A percentile compares a stretch with the other conserved stretches of the same genome.
Conservation (phyloP, 2,329 filamentous ascomycete genomes). For the Penicillium sclerotigenum region DNA sequence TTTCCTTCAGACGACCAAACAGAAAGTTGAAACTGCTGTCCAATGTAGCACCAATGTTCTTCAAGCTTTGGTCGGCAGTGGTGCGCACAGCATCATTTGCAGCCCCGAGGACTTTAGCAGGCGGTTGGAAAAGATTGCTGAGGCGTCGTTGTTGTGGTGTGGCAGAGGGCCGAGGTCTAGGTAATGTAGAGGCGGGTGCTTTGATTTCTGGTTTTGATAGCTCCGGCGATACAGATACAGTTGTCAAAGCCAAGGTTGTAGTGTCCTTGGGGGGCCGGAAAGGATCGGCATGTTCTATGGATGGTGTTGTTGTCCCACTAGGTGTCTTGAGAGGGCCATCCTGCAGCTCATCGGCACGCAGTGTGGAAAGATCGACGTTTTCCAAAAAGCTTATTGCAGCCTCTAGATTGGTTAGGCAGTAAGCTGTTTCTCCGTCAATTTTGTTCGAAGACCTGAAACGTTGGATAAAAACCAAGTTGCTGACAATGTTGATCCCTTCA, state of each 20-base stretch:
- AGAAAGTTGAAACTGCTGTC: conserved; percentile 93
- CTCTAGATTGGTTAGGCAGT: conserved; percentile 93
- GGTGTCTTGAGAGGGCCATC: conserved; percentile 63
- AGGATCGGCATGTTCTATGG: conserved; percentile 27
- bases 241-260: conserved; percentile 28
- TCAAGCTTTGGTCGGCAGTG: conserved; percentile 86
- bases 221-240: conserved; percentile 31
- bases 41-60: conserved; percentile 84
- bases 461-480: conserved; percentile 93
- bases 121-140: conserved; percentile 81
- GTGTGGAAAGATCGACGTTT: conserved; percentile 86
- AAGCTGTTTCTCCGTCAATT: conserved; percentile 89
- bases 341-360: conserved; percentile 74
- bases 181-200: conserved; percentile 32
- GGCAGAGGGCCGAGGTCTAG: conserved; percentile 28
- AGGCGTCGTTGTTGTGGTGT: conserved; percentile 68
- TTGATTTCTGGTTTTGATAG: conserved; percentile 28
- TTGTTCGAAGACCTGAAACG: conserved; percentile 81
- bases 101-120: conserved; percentile 74
- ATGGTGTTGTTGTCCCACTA: conserved; percentile 27
- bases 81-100: conserved; percentile 81
- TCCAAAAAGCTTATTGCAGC: conserved; percentile 92
- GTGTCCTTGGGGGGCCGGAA: conserved; percentile 24
- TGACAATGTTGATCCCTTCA: conserved; percentile 82
- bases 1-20: conserved; percentile 78